Evolutionary conservation across 2,329 filamentous ascomycete genomes (phyloP).

Genomic region (Aspergillus brasiliensis): DNA sequence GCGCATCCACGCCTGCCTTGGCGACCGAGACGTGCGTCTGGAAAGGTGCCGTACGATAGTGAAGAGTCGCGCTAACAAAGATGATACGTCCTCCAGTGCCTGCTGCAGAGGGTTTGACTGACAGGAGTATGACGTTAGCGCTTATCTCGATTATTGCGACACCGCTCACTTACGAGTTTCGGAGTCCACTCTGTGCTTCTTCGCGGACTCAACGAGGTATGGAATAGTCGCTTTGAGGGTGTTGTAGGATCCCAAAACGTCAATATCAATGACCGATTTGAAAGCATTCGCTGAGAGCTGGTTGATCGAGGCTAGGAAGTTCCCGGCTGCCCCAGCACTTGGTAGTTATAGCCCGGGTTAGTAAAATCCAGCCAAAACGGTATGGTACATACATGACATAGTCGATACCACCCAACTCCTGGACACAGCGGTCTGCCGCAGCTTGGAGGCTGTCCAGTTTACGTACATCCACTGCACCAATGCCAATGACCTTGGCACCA

Average conservation of each 20-base stretch:
- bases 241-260: constrained; percentile 91
- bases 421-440: constrained; percentile 76
- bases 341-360: constrained; percentile 12
- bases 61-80: constrained; percentile 86
- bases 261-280: constrained; percentile 94
- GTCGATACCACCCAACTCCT: constrained; percentile 85
- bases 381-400: constrained; percentile 73
- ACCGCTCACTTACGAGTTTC: constrained; percentile 47
- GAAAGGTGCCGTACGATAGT: constrained; percentile 82
- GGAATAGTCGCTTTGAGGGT: constrained; percentile 90
- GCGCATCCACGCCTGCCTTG: constrained; percentile 86
- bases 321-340: constrained; percentile 90
- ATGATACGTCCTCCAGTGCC: constrained; percentile 80
- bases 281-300: constrained; percentile 86
- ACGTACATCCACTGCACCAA: constrained; percentile 75
- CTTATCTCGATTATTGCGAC: background rate
- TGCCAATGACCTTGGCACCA: constrained; percentile 82
- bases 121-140: constrained; percentile 6
- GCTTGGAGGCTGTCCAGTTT: constrained; percentile 67
- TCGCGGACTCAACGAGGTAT: constrained; percentile 74
- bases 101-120: constrained; percentile 42
- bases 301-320: constrained; percentile 85
- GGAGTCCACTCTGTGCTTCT: constrained; percentile 61
- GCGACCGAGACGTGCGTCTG: constrained; percentile 90
- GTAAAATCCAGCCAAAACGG: background rate